Base-by-base conservation (phyloP, 805 yeast genomes). In the Metschnikowia santaceciliae region DNA sequence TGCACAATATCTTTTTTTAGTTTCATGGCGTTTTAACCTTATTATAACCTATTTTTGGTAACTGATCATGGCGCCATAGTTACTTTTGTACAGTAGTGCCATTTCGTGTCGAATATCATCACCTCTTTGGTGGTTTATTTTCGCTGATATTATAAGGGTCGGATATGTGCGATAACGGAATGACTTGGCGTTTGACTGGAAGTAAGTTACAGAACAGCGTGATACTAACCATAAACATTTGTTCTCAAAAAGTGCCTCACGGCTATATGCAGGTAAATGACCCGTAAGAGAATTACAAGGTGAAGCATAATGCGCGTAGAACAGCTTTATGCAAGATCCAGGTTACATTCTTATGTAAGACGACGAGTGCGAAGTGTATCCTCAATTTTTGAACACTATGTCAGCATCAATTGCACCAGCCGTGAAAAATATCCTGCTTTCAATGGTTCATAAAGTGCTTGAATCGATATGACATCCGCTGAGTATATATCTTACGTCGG, bases 251-350 rank as follows among this genome's bases (percentile, higher is more conserved):
- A 26, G 43, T 17, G 43, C 43, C 34, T 30, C 17, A 15, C 43
- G 38, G 10, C 23, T 3, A 10, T 42, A 6, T 34, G 46, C 46
- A 42, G 38, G 32, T 14, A 7, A 13, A n/a, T 17, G 23, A n/a
- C 26, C 13, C n/a, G 8, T 11, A 17, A 26, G 34, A 42, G 22
- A 42, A 42, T 23, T 20, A 23, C 19, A 15, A 13, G 26, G 36
- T 17, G 36, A 32, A 13, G 26, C 36, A 22, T 20, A 23, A 32
- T 15, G 46, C 46, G 46, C 38, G 32, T 42, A 17, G 32, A 20
- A n/a, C 17, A 42, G 34, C 26, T 42, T 42, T 42, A 33, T 42
- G 38, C 46, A 42, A 20, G 30, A 33, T 33, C 32, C 38, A n/a
- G 38, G 46, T 42, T 33, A 33, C 46, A 42, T 42, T 42, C n/a